A percentile compares a stretch with the other conserved stretches of the same genome.
phyloP scores from a whole-genome alignment of 306 rosid genomes.

The Begonia masoniana region DNA sequence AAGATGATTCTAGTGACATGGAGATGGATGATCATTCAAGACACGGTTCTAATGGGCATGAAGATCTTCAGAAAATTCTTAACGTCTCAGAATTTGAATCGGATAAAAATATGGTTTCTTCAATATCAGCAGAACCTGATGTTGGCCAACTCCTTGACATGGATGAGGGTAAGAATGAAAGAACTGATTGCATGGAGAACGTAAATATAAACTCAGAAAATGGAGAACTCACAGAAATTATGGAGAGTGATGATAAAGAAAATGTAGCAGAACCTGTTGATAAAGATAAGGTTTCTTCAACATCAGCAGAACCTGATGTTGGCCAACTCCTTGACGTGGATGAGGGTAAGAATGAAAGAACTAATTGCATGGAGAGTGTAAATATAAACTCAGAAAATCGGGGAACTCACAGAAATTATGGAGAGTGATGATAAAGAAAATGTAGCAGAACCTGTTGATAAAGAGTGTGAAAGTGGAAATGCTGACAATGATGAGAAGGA shows the following conservation, averaged over 20 bases:
- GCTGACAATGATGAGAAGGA: slow-evolving; percentile 41
- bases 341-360: slow-evolving; percentile 11
- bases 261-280: slow-evolving; percentile 17
- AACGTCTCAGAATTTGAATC: slow-evolving; percentile 5
- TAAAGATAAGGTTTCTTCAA: slow-evolving; percentile 9
- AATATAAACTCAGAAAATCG: slow-evolving; percentile 12
- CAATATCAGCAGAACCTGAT: slow-evolving; percentile 11
- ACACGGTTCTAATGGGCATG: slow-evolving; percentile 25
- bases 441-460: slow-evolving; percentile 21
- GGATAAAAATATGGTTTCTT: slow-evolving; percentile 9
- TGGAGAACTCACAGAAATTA: slow-evolving; percentile 11
- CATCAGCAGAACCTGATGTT: slow-evolving; percentile 9
- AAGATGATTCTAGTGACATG: slow-evolving; percentile 42
- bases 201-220: slow-evolving; percentile 10
- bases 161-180: slow-evolving; percentile 13
- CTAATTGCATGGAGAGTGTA: slow-evolving; percentile 16
- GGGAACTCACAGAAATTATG: slow-evolving; percentile 9
- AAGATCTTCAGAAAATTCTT: slow-evolving; percentile 4
- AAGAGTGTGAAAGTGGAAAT: slow-evolving; percentile 24
- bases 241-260: slow-evolving; percentile 27
- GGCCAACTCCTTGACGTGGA: slow-evolving; percentile 10
- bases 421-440: slow-evolving; percentile 33
- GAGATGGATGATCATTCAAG: slow-evolving; percentile 48
- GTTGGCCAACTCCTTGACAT: slow-evolving; percentile 2
- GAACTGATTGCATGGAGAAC: slow-evolving; percentile 18